A percentile compares a stretch with the other conserved stretches of the same genome.
These are phyloP conservation scores for Fusarium albosuccineum DNA, from an alignment of 2,329 filamentous ascomycete genomes.

Conservation along the genomic window DNA sequence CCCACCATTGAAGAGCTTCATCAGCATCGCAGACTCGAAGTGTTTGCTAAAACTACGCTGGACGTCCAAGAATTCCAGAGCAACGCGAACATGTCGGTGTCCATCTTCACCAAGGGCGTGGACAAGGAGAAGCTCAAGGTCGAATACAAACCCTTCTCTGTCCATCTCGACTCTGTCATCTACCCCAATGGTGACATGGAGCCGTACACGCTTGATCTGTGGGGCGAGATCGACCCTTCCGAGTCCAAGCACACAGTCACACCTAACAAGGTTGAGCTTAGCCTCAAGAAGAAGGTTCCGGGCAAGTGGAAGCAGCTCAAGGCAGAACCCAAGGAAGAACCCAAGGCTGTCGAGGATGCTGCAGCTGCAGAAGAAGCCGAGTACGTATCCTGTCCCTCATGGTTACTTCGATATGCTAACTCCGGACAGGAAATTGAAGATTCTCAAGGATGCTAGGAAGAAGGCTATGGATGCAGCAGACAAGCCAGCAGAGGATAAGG, in stretches of 20 bases:
- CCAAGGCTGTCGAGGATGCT: neutral
- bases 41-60: slow-evolving; percentile 42
- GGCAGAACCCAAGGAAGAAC: slow-evolving; percentile 24
- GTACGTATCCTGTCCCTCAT: slow-evolving; percentile 31
- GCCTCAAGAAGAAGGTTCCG: slow-evolving; percentile 73
- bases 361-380: slow-evolving; percentile 22
- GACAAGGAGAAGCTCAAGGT: slow-evolving; percentile 57
- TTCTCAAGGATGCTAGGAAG: slow-evolving; percentile 39
- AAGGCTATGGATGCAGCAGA: slow-evolving; percentile 37
- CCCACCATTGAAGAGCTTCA: too few species aligned
- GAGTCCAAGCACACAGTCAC: slow-evolving; percentile 75
- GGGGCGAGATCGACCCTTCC: slow-evolving; percentile 71
- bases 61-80: slow-evolving; percentile 55
- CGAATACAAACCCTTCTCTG: slow-evolving; percentile 47
- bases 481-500: slow-evolving; percentile 17
- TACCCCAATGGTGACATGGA: slow-evolving; percentile 67
- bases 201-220: slow-evolving; percentile 74
- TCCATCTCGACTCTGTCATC: slow-evolving; percentile 48
- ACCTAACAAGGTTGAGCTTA: slow-evolving; percentile 84
- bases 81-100: slow-evolving; percentile 51
- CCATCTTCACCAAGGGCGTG: slow-evolving; percentile 59
- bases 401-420: slow-evolving; percentile 12
- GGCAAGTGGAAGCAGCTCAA: slow-evolving; percentile 74
- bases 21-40: slow-evolving; percentile 21
- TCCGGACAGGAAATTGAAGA: slow-evolving; percentile 26